phyloP scores from a whole-genome alignment of 1,139 yeast species.

The Eremothecium sinecaudum region DNA sequence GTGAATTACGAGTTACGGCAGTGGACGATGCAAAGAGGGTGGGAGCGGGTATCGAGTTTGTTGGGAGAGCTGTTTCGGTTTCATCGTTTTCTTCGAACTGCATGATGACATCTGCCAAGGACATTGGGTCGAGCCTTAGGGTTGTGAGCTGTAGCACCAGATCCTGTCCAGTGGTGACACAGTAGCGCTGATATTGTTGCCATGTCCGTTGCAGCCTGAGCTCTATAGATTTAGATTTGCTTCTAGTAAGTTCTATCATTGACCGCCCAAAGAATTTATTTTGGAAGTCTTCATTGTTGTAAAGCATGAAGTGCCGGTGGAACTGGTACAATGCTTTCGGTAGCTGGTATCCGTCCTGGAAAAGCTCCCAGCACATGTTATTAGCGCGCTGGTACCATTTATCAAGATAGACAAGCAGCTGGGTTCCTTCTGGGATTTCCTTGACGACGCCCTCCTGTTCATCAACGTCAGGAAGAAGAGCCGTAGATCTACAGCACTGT shows the following conservation, averaged over 20 bases:
- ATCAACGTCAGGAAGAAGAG: constrained; percentile 1
- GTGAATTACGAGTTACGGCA: constrained; percentile 6
- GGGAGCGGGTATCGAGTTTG: constrained; percentile 6
- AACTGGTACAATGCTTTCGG: constrained; percentile 39
- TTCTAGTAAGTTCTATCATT: constrained; percentile 22
- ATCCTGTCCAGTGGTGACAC: constrained; percentile 11
- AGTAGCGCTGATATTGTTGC: constrained; percentile 12
- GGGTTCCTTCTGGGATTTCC: constrained; percentile 46
- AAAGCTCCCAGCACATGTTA: constrained; percentile 45
- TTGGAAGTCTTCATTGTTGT: constrained; percentile 33
- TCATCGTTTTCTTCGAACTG: constrained; percentile 10
- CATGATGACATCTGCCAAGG: constrained; percentile 20
- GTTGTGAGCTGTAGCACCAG: constrained; percentile 25
- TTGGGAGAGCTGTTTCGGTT: constrained; percentile 1
- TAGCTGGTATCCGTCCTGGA: constrained; percentile 55
- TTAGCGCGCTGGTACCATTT: constrained; percentile 66
- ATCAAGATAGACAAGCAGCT: constrained; percentile 49
- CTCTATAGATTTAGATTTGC: constrained; percentile 12
- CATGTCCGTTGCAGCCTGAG: constrained; percentile 22
- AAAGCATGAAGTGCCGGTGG: constrained; percentile 48
- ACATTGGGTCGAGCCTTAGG: constrained; percentile 27
- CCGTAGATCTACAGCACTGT: constrained; percentile 13
- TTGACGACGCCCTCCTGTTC: neutral
- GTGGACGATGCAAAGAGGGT: neutral
- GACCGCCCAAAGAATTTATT: constrained; percentile 18